Base-by-base conservation (phyloP, 2,329 filamentous ascomycete genomes). In the Calonectria leucothoes region DNA sequence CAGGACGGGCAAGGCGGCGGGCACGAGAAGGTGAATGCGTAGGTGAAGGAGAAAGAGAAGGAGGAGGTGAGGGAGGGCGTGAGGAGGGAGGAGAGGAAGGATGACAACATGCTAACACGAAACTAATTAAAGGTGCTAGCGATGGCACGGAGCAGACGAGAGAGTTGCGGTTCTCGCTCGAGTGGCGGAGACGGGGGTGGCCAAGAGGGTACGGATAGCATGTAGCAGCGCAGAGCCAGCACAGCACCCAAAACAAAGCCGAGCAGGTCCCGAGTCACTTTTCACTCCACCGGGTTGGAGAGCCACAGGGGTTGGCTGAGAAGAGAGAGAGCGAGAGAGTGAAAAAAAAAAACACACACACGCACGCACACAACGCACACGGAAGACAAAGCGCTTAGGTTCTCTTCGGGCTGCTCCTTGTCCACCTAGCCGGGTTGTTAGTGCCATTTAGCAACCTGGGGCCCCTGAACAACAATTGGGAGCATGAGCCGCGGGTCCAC, bases 171-270 rank as follows among this genome's bases (percentile, higher is more conserved):
- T 74, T 76, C 74, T 70, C 73, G 69, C 74, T 77, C 77, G 73
- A 73, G 77, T 79, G 71, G 74, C 77, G 76, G 77, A 75, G 75
- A 78, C 71, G 75, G 77, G 67, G 66, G 66, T 59, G 65, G 71
- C 23, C 55, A 61, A 61, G 55, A 61, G 55, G 39, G 55, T 61
- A 35, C 55, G 55, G 55, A 61, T 61, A 61, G 55, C 55, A 61
- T 31, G 59, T 64, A 48, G 59, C 59, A 48, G 59, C 39, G 59
- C 39, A 29, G n/a, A 64, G 37, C 69, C 75, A 76, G 64, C 71
- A 39, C 51, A 66, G 59, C 59, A 64, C 72, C 71, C 74, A 72
- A 64, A 64, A 64, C 59, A 64, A 64, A 64, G 59, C 59, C 59
- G 39, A 64, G 15, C 59, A 64, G 39, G 59, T 48, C 59, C 59